Conservation (phyloP, 208 protist species). For the Porcisia hertigi region DNA sequence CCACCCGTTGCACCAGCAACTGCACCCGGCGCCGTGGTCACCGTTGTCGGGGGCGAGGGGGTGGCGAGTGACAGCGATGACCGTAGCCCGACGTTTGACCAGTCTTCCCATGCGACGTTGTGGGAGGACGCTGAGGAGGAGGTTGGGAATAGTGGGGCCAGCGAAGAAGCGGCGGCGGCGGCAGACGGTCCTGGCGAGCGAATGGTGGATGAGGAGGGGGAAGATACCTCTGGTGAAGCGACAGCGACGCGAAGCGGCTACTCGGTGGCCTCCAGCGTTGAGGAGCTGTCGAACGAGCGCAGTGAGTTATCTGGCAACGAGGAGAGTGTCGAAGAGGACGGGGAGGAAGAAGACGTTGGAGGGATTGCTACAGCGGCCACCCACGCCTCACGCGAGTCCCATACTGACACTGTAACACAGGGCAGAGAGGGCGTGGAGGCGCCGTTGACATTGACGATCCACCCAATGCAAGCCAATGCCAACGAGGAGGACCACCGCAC, state of each 20-base stretch:
- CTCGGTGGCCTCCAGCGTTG: slow-evolving; percentile 4
- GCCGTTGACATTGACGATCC: slow-evolving; percentile 18
- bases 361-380: not conserved
- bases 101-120: slow-evolving; percentile 24
- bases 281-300: not conserved
- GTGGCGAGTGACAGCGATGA: slow-evolving; percentile 4
- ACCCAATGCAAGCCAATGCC: not conserved
- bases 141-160: slow-evolving; percentile 2
- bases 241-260: not conserved
- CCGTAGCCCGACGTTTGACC: slow-evolving; percentile 13
- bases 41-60: not conserved
- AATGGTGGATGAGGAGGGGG: not conserved
- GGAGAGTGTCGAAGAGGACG: not conserved
- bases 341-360: not conserved
- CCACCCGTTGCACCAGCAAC: not conserved
- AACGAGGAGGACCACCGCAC: slow-evolving; percentile 2
- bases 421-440: not conserved
- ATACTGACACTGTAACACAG: not conserved
- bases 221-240: not conserved
- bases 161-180: slow-evolving; percentile 1
- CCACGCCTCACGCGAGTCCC: not conserved
- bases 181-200: not conserved
- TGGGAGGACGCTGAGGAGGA: slow-evolving; percentile 34
- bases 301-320: not conserved
- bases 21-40: not conserved